Base-by-base conservation (phyloP, 2,329 filamentous ascomycete species). In the Aureobasidium subglaciale region DNA sequence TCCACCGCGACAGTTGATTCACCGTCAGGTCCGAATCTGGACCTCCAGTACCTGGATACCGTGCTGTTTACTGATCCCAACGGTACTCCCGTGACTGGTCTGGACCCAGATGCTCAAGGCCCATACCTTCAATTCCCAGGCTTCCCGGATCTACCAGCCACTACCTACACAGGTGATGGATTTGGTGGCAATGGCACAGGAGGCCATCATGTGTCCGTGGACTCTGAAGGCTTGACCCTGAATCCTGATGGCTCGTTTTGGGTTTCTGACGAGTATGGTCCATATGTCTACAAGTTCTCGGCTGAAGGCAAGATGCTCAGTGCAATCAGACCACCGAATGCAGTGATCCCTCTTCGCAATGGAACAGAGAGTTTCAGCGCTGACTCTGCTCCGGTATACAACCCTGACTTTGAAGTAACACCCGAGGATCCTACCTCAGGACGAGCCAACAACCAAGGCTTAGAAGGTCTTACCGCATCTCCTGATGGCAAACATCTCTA, bases 391-490 rank as follows among this genome's bases (percentile, higher is more conserved):
- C 83, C 84, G 3, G 71, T 79, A 46, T 87, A 86, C 64, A 67
- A 82, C 52, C 73, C 74, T 0, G 66, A 74, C 13, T 64, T 75
- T 15, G 65, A 70, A 9, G 75, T 81, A 2, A 69, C 67, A 2
- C 85, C 85, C 0, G 74, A 71, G 13, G 74, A 85, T 60, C 81
- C 84, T 0, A 73, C 76, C 1, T 78, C 78, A 1, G 86, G 86
- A 11, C 79, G 86, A 18, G 74, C 78, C 55, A 88, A 90, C 67
- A 90, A 90, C 67, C 85, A 88, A 65, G 86, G 86, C n/a, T 81
- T 89, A 46, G 86, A 90, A 68, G 85, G 82, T 0, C 69, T 90
- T 46, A 85, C 83, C 0, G 69, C 79, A n/a, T 82, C 79, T 3
- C 73, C 77, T 0, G 81, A 86, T 60, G 83, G 84, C 9, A 82